Evolutionary conservation across 805 yeast genomes (phyloP), one percentile per base, ranked within the genome.

Genomic region (Starmerella riodocensis): DNA sequence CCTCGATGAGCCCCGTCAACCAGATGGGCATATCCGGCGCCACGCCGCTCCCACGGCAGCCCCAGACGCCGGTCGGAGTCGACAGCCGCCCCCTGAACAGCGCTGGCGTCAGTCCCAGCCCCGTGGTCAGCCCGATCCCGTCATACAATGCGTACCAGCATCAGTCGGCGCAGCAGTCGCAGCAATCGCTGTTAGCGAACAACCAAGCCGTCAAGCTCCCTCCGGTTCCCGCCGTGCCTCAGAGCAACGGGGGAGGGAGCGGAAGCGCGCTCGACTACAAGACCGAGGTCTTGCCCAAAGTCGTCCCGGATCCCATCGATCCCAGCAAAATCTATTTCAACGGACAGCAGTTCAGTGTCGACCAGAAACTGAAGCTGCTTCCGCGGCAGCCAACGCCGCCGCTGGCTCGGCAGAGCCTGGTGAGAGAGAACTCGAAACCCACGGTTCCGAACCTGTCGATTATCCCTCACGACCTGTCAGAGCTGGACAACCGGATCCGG

Each of bases 261-360:
- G 29, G 29, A 4, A 24, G 29, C 8, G 36, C 17, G n/a, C 23
- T 14, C 14, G 34, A 29, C 8, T 24, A 24, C n/a, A 21, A 23
- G 19, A 16, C 32, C 17, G 47, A 36, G 13, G 32, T 36, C 2
- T 37, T 43, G 13, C 47, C 47, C 12, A 32, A 37, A 21, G 45
- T 43, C 25, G 31, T 36, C 17, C n/a, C 34, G 7, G 40, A 32
- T 16, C 42, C 46, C 7, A 5, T 27, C 24, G 46, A 43, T 20
- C 29, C 37, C 4, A 9, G 37, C 16, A 27, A 32, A 11, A 29
- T 37, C 29, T 36, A 32, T 21, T 43, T 20, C 35, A 37, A 43
- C 22, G 46, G 46, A 3, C 29, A 24, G 12, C 41, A 33, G 37
- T 33, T 32, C 32, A 38, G 27, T n/a, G 35, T 5, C 5, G 38